Evolutionary conservation across 179 eudicot species (phyloP).

Genomic region (Beta corolliflora): DNA sequence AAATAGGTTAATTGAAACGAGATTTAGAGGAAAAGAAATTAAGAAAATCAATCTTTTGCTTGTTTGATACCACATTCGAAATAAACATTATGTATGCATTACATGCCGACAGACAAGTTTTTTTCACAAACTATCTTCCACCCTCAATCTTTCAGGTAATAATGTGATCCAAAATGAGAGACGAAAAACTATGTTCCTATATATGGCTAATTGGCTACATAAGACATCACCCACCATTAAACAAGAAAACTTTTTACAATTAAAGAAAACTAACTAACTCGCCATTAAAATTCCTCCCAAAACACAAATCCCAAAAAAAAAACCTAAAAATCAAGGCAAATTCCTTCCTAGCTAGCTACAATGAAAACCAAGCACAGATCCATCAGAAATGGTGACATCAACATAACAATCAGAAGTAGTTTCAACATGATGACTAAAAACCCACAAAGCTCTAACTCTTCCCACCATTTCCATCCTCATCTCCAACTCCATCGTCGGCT

Average conservation of each 20-base stretch:
- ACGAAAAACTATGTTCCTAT: too few species aligned
- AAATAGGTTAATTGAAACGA: too few species aligned
- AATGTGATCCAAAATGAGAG: too few species aligned
- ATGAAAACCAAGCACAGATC: constrained; percentile 77
- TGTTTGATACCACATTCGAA: too few species aligned
- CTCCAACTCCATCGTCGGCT: constrained; percentile 70
- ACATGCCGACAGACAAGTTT: too few species aligned
- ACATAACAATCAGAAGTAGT: constrained; percentile 53
- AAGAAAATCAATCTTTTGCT: too few species aligned
- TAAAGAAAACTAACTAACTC: not conserved
- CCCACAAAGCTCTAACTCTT: constrained; percentile 61
- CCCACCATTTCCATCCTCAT: constrained; percentile 72
- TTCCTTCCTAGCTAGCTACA: constrained; percentile 36
- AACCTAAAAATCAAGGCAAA: too few species aligned
- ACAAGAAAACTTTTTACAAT: constrained; percentile 13
- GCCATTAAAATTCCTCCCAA: not conserved
- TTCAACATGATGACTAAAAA: constrained; percentile 62
- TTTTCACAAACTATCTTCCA: too few species aligned
- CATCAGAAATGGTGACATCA: constrained; percentile 55
- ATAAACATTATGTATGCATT: too few species aligned
- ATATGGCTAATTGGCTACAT: too few species aligned
- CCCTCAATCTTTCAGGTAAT: too few species aligned
- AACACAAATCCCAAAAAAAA: not conserved
- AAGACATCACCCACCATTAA: not conserved
- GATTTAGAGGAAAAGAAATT: too few species aligned